These are phyloP conservation scores for Podospora didyma DNA, from an alignment of 495 filamentous ascomycete species.

Conservation along the genomic window DNA sequence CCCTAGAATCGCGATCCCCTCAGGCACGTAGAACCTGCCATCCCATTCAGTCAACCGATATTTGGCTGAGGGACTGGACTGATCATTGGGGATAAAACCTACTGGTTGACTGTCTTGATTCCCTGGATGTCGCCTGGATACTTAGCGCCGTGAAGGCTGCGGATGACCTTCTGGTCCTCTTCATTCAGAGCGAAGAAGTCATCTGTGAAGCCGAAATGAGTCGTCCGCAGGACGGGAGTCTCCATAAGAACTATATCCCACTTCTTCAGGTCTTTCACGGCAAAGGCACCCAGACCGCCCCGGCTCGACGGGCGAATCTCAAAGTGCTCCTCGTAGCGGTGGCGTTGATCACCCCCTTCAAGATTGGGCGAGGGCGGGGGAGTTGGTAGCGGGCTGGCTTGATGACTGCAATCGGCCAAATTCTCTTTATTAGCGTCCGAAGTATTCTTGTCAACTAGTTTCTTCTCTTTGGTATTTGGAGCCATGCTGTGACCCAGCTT, in stretches of 20 bases:
- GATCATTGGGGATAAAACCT: no score
- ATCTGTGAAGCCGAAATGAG: conserved; percentile 2
- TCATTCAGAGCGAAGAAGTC: conserved; percentile 17
- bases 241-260: conserved; percentile 28
- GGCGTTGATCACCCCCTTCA: background rate
- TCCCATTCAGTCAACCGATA: background rate
- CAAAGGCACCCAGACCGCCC: conserved; percentile 31
- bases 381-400: background rate
- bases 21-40: conserved; percentile 22
- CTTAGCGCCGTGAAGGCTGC: conserved; percentile 11
- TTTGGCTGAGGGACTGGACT: background rate
- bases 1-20: conserved; percentile 21
- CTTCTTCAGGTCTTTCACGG: conserved; percentile 16
- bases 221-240: conserved; percentile 17
- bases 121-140: conserved; percentile 7
- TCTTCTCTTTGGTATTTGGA: no score
- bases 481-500: no score
- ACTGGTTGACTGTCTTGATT: conserved; percentile 29
- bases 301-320: conserved; percentile 18
- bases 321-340: conserved; percentile 11
- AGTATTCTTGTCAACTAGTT: no score
- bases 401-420: no score
- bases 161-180: background rate
- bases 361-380: background rate
- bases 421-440: no score